Conservation (phyloP, 2,329 filamentous ascomycete species). For the Rutstroemia sydowiana region DNA sequence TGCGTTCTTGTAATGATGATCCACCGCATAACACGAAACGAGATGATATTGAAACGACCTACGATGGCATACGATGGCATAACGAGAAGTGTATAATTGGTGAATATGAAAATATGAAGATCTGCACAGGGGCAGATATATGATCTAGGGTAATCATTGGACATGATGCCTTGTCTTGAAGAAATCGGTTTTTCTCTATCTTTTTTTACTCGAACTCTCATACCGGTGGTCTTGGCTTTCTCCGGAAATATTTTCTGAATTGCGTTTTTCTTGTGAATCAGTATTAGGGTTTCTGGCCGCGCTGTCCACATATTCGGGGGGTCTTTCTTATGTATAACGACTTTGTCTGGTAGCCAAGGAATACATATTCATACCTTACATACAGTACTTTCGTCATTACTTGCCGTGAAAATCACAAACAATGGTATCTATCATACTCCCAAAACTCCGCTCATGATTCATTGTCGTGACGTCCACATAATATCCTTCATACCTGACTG, state of each 20-base stretch:
- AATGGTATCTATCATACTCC: constrained; percentile 1
- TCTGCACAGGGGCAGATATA: constrained; percentile 14
- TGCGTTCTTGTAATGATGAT: constrained; percentile 55
- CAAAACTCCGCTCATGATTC: neutral
- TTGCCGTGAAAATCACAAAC: no score
- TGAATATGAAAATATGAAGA: constrained; percentile 6
- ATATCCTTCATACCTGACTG: no score
- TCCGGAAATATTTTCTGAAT: constrained; percentile 12
- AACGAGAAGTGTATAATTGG: constrained; percentile 20
- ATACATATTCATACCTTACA: constrained; percentile 23
- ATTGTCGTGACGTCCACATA: neutral
- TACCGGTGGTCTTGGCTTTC: no score
- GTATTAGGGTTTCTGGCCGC: constrained; percentile 4
- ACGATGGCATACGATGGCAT: constrained; percentile 27
- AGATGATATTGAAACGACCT: constrained; percentile 27
- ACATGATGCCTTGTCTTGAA: no score
- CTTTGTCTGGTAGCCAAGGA: constrained; percentile 28
- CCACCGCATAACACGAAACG: constrained; percentile 1
- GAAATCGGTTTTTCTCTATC: no score
- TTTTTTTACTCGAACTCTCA: no score
- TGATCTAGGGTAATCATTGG: constrained; percentile 4
- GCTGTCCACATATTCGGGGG: no score
- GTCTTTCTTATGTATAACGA: constrained; percentile 30
- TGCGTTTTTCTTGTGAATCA: constrained; percentile 10
- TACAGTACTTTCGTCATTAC: no score